Conservation (phyloP, 768 basidiomycete genomes). For the Agaricus sinodeliciosus region DNA sequence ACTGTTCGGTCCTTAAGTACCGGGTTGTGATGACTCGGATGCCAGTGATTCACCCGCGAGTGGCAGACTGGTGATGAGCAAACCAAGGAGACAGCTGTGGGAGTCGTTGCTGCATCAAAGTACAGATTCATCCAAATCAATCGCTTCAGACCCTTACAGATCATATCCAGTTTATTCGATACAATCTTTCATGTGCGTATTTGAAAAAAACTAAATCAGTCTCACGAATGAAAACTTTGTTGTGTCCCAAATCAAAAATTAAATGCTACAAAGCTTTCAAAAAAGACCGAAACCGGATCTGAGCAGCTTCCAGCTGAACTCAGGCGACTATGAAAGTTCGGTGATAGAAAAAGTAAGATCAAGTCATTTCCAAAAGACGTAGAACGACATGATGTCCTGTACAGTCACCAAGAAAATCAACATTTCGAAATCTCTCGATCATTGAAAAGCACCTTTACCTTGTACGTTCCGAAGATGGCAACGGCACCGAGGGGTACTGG, state of each 20-base stretch:
- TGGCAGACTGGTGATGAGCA: background rate
- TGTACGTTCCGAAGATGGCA: conserved; percentile 8
- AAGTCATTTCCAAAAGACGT: conserved; percentile 2
- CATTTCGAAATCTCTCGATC: background rate
- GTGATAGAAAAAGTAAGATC: background rate
- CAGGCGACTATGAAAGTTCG: background rate
- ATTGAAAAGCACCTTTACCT: background rate
- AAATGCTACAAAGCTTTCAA: too few relatives aligned
- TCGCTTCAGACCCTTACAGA: too few relatives aligned
- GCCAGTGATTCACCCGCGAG: too few relatives aligned
- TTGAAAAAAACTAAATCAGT: too few relatives aligned
- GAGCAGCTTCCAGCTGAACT: background rate
- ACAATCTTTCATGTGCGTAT: too few relatives aligned
- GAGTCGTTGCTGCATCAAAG: too few relatives aligned
- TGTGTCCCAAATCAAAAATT: too few relatives aligned
- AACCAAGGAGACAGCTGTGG: background rate
- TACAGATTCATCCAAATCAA: too few relatives aligned
- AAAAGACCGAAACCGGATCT: background rate
- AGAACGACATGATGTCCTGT: conserved; percentile 8
- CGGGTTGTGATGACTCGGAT: too few relatives aligned
- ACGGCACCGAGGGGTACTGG: conserved; percentile 1
- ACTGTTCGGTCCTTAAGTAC: too few relatives aligned
- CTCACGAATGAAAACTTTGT: too few relatives aligned
- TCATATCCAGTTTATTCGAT: too few relatives aligned
- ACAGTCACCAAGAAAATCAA: background rate